Evolutionary conservation across 495 filamentous ascomycete genomes (phyloP), one percentile per base, ranked within the genome.

Genomic region (Penicillium flavigenum): DNA sequence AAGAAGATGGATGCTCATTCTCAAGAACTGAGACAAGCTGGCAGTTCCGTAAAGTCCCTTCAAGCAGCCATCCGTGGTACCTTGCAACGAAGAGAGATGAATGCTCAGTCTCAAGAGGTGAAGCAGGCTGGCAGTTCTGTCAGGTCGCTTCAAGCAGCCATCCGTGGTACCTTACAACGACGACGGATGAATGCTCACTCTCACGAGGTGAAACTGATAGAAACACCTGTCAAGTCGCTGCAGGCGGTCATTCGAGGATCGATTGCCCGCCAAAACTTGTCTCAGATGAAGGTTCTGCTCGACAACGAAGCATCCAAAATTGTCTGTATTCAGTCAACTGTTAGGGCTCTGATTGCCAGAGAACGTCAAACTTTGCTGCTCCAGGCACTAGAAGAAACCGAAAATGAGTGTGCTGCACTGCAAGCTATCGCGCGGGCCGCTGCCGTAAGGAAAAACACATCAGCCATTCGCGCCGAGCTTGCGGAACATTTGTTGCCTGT

Each of bases 121-220:
- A 76, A 70, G 63, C 69, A 75, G 51, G 70, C 72, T 22, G 86
- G 74, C 71, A 60, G 58, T 1, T 57, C 79, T 49, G 73, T 92
- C 24, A 74, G 71, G 44, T 72, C 78, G 54, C 79, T 96, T 16
- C 92, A 96, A 74, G 87, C 90, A 26, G 82, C 79, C 16, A 82
- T 86, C 60, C 78, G 87, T 42, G 85, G 83, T 17, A 76, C 79
- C 47, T 64, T 87, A n/a, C 67, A 73, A 56, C 56, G 76, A 74
- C 60, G 42, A 60, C 71, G 71, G 42, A 54, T 87, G 51, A 61
- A 58, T 46, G 69, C 66, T 20, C 85, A 90, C 65, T 71, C 82
- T 27, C 72, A 79, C 17, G 78, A 86, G 48, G 71, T 78, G 8
- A 58, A 73, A 45, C 45, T 74, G 44, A 58, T 63, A 34, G 65